phyloP scores from a whole-genome alignment of 2,329 filamentous ascomycete species.

The Fusarium sp. region DNA sequence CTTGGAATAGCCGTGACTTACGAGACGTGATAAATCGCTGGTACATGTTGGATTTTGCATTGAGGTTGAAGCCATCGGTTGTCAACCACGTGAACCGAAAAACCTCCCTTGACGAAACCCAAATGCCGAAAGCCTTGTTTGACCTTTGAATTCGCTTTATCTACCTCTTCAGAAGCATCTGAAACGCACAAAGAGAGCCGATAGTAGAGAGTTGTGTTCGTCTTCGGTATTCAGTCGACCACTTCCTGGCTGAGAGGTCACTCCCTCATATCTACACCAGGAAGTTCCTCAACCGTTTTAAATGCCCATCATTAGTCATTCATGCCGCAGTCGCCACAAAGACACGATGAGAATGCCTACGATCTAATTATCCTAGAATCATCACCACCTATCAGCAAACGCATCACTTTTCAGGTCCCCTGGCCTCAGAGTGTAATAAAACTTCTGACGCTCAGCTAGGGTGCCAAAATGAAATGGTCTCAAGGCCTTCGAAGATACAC shows the following conservation, averaged over 20 bases:
- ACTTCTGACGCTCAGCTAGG: background rate
- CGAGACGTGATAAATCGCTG: background rate
- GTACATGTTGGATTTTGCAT: background rate
- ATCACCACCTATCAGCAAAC: background rate
- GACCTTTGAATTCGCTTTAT: background rate
- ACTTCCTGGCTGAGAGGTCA: background rate
- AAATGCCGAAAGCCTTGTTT: background rate
- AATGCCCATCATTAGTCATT: background rate
- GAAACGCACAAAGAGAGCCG: background rate
- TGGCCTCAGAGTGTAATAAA: background rate
- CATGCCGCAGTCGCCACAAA: background rate
- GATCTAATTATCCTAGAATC: too few relatives aligned
- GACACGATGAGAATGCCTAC: background rate
- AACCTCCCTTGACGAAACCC: background rate
- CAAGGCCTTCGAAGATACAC: background rate
- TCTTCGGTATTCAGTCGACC: background rate
- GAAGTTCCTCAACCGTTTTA: background rate
- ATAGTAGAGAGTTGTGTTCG: background rate
- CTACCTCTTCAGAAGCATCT: background rate
- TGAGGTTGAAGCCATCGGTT: background rate
- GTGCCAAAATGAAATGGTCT: background rate
- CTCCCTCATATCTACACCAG: background rate
- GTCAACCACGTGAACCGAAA: background rate
- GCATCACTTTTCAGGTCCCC: background rate
- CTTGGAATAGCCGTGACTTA: background rate